Conservation (phyloP, 176 grass and related monocot genomes). For the Aegilops umbellulata region DNA sequence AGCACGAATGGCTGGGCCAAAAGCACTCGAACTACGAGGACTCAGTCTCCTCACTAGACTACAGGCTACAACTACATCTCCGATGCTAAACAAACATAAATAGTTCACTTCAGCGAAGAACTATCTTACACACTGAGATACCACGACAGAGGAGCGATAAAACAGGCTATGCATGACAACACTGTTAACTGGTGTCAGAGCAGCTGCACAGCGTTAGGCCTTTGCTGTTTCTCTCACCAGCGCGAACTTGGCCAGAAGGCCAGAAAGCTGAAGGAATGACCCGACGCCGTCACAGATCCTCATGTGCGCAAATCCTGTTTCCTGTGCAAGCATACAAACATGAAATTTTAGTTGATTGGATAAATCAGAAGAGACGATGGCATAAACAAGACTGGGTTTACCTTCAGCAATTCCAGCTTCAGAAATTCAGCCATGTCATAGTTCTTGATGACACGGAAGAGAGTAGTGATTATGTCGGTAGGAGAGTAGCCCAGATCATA, state of each 20-base stretch:
- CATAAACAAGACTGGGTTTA: constrained; percentile 11
- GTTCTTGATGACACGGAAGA: constrained; percentile 92
- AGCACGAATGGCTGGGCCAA: no score
- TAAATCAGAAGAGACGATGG: background rate
- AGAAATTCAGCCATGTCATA: constrained; percentile 97
- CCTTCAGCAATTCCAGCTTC: constrained; percentile 94
- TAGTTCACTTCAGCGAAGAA: constrained; percentile 4
- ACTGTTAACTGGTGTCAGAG: constrained; percentile 1
- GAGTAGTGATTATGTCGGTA: constrained; percentile 93
- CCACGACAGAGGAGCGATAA: background rate
- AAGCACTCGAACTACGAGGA: background rate
- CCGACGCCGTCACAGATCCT: constrained; percentile 97
- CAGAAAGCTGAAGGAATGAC: constrained; percentile 89
- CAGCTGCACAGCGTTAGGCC: constrained; percentile 17
- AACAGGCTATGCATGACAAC: background rate
- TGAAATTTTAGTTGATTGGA: background rate
- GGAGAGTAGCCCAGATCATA: constrained; percentile 94
- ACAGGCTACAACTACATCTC: background rate
- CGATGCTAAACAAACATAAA: background rate
- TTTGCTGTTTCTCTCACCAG: constrained; percentile 71
- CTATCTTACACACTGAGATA: constrained; percentile 23
- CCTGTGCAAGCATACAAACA: constrained; percentile 45
- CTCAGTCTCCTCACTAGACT: background rate
- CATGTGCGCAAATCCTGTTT: constrained; percentile 97
- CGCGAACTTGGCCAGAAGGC: constrained; percentile 83